A percentile compares a stretch with the other conserved stretches of the same genome.
Conservation (phyloP, 1,139 yeast genomes). For the Lodderomyces theae region DNA sequence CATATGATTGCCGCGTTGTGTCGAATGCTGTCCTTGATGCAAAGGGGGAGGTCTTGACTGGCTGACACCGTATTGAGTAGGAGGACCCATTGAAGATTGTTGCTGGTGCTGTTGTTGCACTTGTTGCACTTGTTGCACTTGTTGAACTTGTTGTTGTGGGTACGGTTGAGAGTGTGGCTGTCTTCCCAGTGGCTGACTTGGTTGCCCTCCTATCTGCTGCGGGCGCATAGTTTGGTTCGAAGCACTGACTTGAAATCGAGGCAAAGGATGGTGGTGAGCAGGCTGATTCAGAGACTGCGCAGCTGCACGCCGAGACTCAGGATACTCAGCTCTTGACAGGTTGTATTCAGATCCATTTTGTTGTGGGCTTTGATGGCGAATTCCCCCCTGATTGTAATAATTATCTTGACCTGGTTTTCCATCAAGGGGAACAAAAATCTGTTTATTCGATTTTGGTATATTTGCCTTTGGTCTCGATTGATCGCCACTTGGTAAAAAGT, state of each 20-base stretch:
- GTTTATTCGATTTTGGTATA: constrained; percentile 4
- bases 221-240: not conserved
- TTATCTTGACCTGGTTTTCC: not conserved
- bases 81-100: constrained; percentile 3
- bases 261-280: constrained; percentile 11
- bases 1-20: constrained; percentile 12
- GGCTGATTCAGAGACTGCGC: not conserved
- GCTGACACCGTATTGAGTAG: not conserved
- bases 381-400: constrained; percentile 2
- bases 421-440: not conserved
- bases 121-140: constrained; percentile 7
- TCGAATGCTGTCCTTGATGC: not conserved
- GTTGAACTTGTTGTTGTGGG: constrained; percentile 9
- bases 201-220: not conserved
- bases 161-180: constrained; percentile 9
- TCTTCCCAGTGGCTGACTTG: not conserved
- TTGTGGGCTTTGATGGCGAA: not conserved
- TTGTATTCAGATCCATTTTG: not conserved
- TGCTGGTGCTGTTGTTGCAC: constrained; percentile 9
- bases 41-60: constrained; percentile 6
- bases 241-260: not conserved
- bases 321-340: not conserved
- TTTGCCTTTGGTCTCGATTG: constrained; percentile 3
- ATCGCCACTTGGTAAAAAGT: not conserved
- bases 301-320: not conserved